Evolutionary conservation across 2,329 filamentous ascomycete species (phyloP).

Genomic region (Ceratocystis diversiconidia): DNA sequence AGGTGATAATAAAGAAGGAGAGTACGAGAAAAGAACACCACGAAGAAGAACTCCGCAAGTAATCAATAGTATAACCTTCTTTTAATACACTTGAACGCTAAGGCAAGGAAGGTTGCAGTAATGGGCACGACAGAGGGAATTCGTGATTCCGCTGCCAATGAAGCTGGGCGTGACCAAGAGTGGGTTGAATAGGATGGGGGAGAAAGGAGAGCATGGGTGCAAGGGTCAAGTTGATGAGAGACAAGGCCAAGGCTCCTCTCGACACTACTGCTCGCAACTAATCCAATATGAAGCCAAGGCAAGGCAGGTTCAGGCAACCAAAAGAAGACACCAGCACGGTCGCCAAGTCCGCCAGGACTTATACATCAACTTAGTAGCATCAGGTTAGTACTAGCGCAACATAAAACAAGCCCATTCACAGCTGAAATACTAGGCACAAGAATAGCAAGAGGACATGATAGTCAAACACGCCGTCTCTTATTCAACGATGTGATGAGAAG

Average conservation of each 20-base stretch:
- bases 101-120: background rate
- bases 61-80: too few species aligned
- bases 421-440: background rate
- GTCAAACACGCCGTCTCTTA: background rate
- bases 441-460: background rate
- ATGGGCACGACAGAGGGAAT: background rate
- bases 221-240: background rate
- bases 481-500: background rate
- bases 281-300: background rate
- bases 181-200: background rate
- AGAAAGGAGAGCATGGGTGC: background rate
- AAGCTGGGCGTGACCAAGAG: background rate
- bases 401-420: constrained; percentile 2
- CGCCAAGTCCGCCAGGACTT: background rate
- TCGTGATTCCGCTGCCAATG: constrained; percentile 1
- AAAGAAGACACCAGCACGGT: background rate
- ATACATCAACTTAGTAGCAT: too few species aligned
- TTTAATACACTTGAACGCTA: background rate
- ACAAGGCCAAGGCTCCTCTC: background rate
- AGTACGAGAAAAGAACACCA: background rate
- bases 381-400: background rate
- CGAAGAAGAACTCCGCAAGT: background rate
- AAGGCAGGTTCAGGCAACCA: background rate
- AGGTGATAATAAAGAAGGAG: background rate
- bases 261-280: background rate